A percentile compares a stretch with the other conserved stretches of the same genome.
These are phyloP conservation scores for Phenoliferia sp. DNA, from an alignment of 1,284 basidiomycete species.

Conservation along the genomic window DNA sequence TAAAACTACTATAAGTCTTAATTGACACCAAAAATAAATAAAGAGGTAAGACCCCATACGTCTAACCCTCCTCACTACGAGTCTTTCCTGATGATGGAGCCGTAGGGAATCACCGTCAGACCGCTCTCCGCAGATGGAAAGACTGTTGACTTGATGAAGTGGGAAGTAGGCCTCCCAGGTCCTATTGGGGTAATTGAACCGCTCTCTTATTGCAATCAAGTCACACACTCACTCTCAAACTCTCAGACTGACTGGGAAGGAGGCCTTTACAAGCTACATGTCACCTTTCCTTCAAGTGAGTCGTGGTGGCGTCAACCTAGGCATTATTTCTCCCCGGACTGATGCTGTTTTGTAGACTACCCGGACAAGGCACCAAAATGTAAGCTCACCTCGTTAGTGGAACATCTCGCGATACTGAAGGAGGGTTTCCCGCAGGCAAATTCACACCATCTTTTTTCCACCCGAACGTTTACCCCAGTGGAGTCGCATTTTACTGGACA, in stretches of 20 bases:
- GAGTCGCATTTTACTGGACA: not conserved
- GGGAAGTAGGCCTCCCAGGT: slow-evolving; percentile 1
- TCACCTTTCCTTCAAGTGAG: not conserved
- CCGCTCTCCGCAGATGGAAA: not conserved
- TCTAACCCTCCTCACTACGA: too few species aligned
- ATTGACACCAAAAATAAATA: too few species aligned
- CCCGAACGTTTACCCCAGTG: slow-evolving; percentile 1
- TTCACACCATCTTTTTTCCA: not conserved
- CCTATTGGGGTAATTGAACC: not conserved
- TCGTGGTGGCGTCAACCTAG: not conserved
- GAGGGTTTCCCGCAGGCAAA: not conserved
- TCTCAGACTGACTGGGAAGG: slow-evolving; percentile 5
- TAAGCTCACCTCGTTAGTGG: not conserved
- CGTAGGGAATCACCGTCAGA: slow-evolving; percentile 1
- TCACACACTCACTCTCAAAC: not conserved
- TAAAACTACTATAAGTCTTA: too few species aligned
- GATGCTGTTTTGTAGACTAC: not conserved
- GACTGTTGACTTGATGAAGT: slow-evolving; percentile 1
- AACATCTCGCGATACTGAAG: not conserved
- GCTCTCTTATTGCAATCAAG: not conserved
- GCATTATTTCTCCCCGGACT: not conserved
- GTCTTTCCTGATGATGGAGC: not conserved
- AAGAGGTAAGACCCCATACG: too few species aligned
- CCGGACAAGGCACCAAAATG: not conserved
- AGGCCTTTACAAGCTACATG: not conserved